phyloP scores from a whole-genome alignment of 345 rosid species.

The Cardamine occulta region DNA sequence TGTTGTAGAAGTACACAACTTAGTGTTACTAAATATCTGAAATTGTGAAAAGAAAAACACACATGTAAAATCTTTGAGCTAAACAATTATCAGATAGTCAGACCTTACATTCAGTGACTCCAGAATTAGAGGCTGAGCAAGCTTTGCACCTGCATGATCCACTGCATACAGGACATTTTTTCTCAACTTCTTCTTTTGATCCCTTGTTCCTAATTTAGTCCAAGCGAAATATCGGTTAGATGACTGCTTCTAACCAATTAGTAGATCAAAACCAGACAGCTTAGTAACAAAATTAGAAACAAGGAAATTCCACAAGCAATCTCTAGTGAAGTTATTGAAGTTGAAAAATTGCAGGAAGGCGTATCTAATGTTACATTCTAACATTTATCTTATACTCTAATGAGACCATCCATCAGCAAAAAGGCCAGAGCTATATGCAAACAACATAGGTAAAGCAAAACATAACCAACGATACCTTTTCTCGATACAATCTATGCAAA shows the following conservation, averaged over 20 bases:
- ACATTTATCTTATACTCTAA: conserved; percentile 3
- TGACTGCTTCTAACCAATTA: background rate
- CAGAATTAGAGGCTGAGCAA: conserved; percentile 60
- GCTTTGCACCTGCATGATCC: conserved; percentile 81
- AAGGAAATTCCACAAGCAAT: conserved; percentile 5
- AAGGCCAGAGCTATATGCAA: background rate
- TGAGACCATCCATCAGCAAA: conserved; percentile 23
- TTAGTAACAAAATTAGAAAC: conserved; percentile 7
- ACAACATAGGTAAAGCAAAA: conserved; percentile 18
- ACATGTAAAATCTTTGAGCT: conserved; percentile 15
- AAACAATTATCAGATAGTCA: conserved; percentile 46
- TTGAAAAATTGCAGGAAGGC: background rate
- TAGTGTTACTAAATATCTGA: conserved; percentile 2
- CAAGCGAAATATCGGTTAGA: conserved; percentile 5
- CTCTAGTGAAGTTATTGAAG: conserved; percentile 14
- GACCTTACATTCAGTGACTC: conserved; percentile 80
- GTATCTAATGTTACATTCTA: background rate
- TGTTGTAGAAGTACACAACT: conserved; percentile 15
- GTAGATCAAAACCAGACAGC: conserved; percentile 8
- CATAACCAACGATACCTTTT: conserved; percentile 50
- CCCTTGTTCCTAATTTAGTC: conserved; percentile 47
- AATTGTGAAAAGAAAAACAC: conserved; percentile 17
- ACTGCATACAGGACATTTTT: conserved; percentile 82
- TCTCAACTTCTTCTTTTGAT: conserved; percentile 66
- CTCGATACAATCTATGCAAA: conserved; percentile 72